Conservation (phyloP, 1,284 basidiomycete genomes). For the Sphaerobolus stellatus region DNA sequence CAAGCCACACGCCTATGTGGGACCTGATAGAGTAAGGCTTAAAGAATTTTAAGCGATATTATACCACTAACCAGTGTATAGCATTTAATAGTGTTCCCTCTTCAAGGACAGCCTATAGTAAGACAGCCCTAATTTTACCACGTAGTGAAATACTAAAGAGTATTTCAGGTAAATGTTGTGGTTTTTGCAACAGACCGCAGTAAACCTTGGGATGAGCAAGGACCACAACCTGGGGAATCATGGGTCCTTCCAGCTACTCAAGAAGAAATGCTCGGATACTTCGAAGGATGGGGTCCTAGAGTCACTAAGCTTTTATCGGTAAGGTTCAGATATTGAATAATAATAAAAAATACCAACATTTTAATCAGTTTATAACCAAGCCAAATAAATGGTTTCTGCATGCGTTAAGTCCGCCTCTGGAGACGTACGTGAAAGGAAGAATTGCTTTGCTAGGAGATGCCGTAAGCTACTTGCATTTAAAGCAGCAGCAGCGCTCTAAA, state of each 20-base stretch:
- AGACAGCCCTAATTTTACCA: slow-evolving; percentile 13
- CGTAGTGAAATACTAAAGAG: not conserved
- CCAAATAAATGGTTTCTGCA: slow-evolving; percentile 64
- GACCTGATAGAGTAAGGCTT: slow-evolving; percentile 12
- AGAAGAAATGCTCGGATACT: slow-evolving; percentile 47
- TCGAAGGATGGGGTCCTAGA: slow-evolving; percentile 50
- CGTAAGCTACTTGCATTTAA: slow-evolving; percentile 33
- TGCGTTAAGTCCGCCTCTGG: slow-evolving; percentile 47
- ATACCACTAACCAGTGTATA: too few relatives aligned
- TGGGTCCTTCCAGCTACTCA: slow-evolving; percentile 49
- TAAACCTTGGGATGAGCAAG: slow-evolving; percentile 36
- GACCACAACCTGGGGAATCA: slow-evolving; percentile 34
- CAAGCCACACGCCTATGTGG: slow-evolving; percentile 8
- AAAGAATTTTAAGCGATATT: too few relatives aligned
- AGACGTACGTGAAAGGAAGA: slow-evolving; percentile 44
- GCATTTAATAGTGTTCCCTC: slow-evolving; percentile 60
- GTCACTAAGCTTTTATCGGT: slow-evolving; percentile 36
- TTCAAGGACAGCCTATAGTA: slow-evolving; percentile 44
- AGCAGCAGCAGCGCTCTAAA: not conserved
- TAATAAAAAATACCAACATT: not conserved
- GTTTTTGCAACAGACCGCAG: slow-evolving; percentile 46
- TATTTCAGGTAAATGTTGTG: slow-evolving; percentile 51
- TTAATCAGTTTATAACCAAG: slow-evolving; percentile 35
- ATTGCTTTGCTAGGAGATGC: slow-evolving; percentile 61
- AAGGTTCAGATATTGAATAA: not conserved